Conservation (phyloP, 495 filamentous ascomycete genomes). For the Trichoderma parareesei region DNA sequence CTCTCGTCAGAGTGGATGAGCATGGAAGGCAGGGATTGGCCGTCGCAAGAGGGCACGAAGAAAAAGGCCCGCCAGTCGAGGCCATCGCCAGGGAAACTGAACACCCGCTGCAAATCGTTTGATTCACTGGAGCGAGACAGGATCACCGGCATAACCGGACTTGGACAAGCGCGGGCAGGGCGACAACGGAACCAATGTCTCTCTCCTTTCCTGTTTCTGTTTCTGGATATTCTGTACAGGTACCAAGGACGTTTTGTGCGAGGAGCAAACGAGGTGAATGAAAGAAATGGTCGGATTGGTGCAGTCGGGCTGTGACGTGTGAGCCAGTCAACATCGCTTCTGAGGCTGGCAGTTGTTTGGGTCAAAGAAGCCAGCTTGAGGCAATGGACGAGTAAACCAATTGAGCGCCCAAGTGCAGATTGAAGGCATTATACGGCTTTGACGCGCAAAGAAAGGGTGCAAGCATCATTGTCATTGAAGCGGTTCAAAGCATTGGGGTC, state of each 20-base stretch:
- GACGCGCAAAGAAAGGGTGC: too few species aligned
- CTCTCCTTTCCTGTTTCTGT: neutral
- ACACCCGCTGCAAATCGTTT: neutral
- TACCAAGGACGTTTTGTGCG: too few species aligned
- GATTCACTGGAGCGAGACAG: neutral
- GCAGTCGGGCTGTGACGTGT: neutral
- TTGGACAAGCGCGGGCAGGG: neutral
- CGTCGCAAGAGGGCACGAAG: neutral
- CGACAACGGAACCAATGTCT: neutral
- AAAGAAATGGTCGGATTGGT: constrained; percentile 3
- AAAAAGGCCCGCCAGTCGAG: neutral
- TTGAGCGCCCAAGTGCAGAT: neutral
- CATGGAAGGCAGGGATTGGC: neutral
- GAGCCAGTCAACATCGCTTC: neutral
- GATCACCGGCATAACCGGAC: neutral
- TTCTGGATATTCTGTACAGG: too few species aligned
- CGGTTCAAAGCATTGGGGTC: neutral
- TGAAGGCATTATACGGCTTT: neutral
- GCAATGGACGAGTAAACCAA: neutral
- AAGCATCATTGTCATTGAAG: neutral
- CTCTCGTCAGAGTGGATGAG: neutral
- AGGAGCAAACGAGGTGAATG: neutral
- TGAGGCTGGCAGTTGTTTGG: neutral
- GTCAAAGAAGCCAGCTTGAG: neutral
- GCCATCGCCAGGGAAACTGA: constrained; percentile 6